A percentile compares a stretch with the other conserved stretches of the same genome.
Evolutionary conservation across 2,329 filamentous ascomycete species (phyloP).

Genomic region (Epichloe sibirici): DNA sequence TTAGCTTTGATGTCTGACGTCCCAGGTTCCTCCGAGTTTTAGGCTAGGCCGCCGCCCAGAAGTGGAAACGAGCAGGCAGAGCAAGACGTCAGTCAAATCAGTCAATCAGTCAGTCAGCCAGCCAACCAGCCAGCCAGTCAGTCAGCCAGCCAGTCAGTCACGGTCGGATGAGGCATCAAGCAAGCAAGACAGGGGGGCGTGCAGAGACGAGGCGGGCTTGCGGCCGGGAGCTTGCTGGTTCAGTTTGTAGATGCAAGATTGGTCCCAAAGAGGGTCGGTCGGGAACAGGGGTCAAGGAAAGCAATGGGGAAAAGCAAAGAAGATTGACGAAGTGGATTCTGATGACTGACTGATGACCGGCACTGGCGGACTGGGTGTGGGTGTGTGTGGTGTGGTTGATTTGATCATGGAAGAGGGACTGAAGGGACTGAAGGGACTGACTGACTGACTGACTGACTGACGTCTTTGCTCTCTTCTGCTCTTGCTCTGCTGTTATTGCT

Average conservation of each 20-base stretch:
- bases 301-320: slow-evolving; percentile 3
- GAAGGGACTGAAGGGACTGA: too few relatives aligned
- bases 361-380: slow-evolving; percentile 9
- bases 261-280: slow-evolving; percentile 4
- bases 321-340: background rate
- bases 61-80: slow-evolving; percentile 3
- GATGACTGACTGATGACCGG: background rate
- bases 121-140: too few relatives aligned
- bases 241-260: slow-evolving; percentile 4
- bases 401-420: too few relatives aligned
- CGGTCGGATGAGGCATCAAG: slow-evolving; percentile 9
- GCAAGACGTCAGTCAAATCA: slow-evolving; percentile 5
- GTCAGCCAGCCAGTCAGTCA: background rate
- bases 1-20: background rate
- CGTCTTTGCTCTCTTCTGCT: too few relatives aligned
- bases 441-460: too few relatives aligned
- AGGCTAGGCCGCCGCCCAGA: background rate
- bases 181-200: slow-evolving; percentile 6
- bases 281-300: slow-evolving; percentile 6
- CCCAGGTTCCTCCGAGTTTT: background rate
- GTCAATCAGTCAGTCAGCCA: background rate
- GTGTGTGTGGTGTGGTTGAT: background rate
- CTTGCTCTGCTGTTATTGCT: too few relatives aligned
- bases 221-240: slow-evolving; percentile 18
- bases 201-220: slow-evolving; percentile 16